Percentiles rank a stretch among this genome's conserved stretches.
These are phyloP conservation scores for Orobanche coerulescens DNA, from an alignment of 257 asterid genomes.

Conservation along the genomic window DNA sequence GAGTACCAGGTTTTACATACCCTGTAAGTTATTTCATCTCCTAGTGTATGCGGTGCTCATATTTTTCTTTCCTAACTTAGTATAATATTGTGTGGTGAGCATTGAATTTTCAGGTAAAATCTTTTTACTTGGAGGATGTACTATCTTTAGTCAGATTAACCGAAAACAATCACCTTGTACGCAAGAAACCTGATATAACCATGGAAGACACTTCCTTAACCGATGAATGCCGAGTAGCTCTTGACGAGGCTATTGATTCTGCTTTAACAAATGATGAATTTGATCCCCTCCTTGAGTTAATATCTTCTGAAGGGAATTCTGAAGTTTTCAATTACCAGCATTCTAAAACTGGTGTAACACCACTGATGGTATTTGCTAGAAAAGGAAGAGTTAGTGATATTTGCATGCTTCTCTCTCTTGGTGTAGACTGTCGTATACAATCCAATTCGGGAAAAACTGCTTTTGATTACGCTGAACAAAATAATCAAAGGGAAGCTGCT, in stretches of 20 bases:
- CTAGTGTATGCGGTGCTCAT: background rate
- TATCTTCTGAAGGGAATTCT: conserved; percentile 51
- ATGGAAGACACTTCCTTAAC: conserved; percentile 35
- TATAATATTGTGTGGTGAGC: conserved; percentile 12
- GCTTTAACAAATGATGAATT: conserved; percentile 64
- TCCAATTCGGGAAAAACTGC: conserved; percentile 61
- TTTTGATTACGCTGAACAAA: conserved; percentile 60
- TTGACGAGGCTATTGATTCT: conserved; percentile 73
- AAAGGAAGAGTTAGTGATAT: conserved; percentile 73
- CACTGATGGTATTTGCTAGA: conserved; percentile 78
- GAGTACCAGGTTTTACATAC: conserved; percentile 88
- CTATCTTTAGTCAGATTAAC: conserved; percentile 49
- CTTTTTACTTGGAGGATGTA: conserved; percentile 78
- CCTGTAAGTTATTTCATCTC: conserved; percentile 55
- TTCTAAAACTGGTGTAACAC: conserved; percentile 63
- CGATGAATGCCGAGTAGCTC: conserved; percentile 55
- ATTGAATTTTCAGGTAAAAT: conserved; percentile 49
- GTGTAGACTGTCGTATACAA: conserved; percentile 50
- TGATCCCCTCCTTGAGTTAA: conserved; percentile 59
- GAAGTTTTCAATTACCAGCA: conserved; percentile 62
- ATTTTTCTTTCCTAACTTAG: conserved; percentile 16
- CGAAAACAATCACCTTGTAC: conserved; percentile 27
- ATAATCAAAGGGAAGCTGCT: conserved; percentile 49
- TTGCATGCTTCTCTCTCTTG: conserved; percentile 83
- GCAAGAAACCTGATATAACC: conserved; percentile 21